Evolutionary conservation across 2,329 filamentous ascomycete genomes (phyloP).

Genomic region (Leptodontidium sp.): DNA sequence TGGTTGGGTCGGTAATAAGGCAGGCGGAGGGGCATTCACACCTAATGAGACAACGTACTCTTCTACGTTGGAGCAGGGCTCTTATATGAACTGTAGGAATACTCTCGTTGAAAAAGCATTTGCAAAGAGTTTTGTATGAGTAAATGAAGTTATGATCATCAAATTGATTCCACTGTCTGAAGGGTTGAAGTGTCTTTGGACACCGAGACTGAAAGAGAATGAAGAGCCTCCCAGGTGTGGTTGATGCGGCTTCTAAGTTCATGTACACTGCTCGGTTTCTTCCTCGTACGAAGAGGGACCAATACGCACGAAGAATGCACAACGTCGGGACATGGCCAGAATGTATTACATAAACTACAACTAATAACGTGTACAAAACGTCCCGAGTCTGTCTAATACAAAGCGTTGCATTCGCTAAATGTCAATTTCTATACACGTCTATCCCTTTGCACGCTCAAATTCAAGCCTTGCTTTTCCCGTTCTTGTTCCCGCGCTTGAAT

Average conservation of each 20-base stretch:
- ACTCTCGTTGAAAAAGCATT: background rate
- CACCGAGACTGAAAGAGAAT: too few species aligned
- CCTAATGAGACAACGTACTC: background rate
- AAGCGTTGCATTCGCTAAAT: background rate
- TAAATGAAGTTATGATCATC: background rate
- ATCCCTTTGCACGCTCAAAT: background rate
- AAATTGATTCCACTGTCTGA: background rate
- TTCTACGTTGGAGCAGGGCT: slow-evolving; percentile 14
- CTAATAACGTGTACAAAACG: background rate
- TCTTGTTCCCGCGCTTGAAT: slow-evolving; percentile 11
- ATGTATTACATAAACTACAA: background rate
- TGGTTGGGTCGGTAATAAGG: background rate
- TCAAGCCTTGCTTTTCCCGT: slow-evolving; percentile 7
- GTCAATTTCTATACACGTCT: background rate
- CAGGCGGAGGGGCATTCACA: background rate
- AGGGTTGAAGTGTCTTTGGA: too few species aligned
- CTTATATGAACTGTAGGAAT: background rate
- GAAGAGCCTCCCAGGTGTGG: too few species aligned
- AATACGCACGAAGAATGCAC: too few species aligned
- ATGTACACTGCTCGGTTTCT: too few species aligned
- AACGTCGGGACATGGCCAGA: too few species aligned
- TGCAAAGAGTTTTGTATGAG: background rate
- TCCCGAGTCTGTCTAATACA: background rate
- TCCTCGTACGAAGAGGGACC: too few species aligned
- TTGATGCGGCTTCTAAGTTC: too few species aligned